Evolutionary conservation across 1,284 basidiomycete species (phyloP).

Genomic region (Polyporus tsugae): DNA sequence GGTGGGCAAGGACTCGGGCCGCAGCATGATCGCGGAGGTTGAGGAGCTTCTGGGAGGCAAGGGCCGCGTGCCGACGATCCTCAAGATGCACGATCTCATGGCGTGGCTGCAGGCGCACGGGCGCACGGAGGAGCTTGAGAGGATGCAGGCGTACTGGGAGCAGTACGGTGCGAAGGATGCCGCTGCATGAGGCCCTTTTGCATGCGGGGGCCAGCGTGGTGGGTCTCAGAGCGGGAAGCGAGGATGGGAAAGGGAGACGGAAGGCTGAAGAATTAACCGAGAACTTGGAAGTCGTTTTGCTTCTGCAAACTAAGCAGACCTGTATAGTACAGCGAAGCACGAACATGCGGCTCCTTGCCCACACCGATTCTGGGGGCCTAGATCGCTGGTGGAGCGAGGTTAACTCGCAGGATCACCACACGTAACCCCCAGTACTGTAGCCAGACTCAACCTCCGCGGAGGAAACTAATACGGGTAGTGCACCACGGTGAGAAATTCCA

Average conservation of each 20-base stretch:
- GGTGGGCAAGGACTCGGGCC: constrained; percentile 68
- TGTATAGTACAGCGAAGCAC: neutral
- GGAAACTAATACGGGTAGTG: neutral
- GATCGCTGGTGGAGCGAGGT: neutral
- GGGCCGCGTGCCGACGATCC: constrained; percentile 75
- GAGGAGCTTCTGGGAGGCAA: constrained; percentile 75
- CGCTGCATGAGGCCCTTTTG: constrained; percentile 13
- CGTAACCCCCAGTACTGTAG: too few relatives aligned
- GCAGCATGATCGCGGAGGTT: constrained; percentile 87
- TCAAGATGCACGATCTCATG: constrained; percentile 90
- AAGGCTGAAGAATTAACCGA: neutral
- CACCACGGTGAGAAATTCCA: neutral
- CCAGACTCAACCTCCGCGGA: neutral
- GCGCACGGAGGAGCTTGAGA: constrained; percentile 69
- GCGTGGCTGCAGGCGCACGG: constrained; percentile 80
- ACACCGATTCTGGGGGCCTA: neutral
- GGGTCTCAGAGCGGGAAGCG: neutral
- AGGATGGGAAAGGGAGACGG: neutral
- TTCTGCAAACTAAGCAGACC: neutral
- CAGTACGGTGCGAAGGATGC: constrained; percentile 74
- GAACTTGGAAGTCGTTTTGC: constrained; percentile 1
- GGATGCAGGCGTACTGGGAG: constrained; percentile 85
- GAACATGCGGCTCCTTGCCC: neutral
- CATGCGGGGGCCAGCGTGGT: neutral
- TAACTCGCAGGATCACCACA: constrained; percentile 7